Evolutionary conservation across 163 green algal genomes (phyloP), one percentile per base, ranked within the genome.

Genomic region (Chlorella variabilis): DNA sequence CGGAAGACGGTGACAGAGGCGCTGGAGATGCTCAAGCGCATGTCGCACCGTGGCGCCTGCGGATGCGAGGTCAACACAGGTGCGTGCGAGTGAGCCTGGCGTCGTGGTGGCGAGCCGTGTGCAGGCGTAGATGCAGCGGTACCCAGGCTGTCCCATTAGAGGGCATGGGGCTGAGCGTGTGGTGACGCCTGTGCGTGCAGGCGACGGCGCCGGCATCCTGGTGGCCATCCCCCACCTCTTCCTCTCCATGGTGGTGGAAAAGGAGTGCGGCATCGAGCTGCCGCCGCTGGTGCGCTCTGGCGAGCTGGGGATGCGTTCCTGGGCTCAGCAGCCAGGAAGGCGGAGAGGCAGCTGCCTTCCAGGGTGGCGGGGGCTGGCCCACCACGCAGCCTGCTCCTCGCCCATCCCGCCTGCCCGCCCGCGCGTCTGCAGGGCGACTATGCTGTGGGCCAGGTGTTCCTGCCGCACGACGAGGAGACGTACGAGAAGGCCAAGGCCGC

Each of bases 11-110:
- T 99, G 11, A 92, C 82, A 17, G 94, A 99, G 75, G 94, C 95
- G 0, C 87, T 99, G 36, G 92, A 94, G 74, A 98, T 98, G 96
- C 88, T 98, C 41, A 85, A 91, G 29, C 89, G 95, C 66, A 98
- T 98, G 95, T 85, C 89, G 3, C 95, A 98, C 76, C 87, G 96
- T 25, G 96, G 96, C 27, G 96, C 94, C 20, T 99, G 96, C 84
- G 96, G 96, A 8, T 99, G 96, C 83, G 96, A 99, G 82, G 88
- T 87, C 21, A 98, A 98, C 86, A 97, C 95, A 45, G 94, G 91
- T 89, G 65, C 11, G 84, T 66, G 48, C n/a, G n/a, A n/a, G n/a
- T n/a, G n/a, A n/a, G n/a, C n/a, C n/a, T n/a, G n/a, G n/a, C n/a
- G n/a, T n/a, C n/a, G n/a, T n/a, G n/a, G n/a, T n/a, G n/a, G n/a